Base-by-base conservation (phyloP, 345 rosid species). In the Hibiscus tridactylites region DNA sequence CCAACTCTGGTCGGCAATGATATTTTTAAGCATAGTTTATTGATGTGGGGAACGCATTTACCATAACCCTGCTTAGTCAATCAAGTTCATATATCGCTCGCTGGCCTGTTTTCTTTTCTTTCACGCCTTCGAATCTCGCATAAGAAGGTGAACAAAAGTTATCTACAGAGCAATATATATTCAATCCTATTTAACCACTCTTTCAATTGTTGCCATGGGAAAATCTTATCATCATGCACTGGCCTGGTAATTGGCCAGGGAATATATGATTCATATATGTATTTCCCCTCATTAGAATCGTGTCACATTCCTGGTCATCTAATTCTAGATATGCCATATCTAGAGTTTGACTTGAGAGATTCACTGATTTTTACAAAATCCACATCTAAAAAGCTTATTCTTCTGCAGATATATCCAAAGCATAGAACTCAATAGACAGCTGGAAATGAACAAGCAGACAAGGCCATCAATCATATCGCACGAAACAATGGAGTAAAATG, bases 301-400 rank as follows among this genome's bases (percentile, higher is more conserved):
- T 63, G 12, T 17, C 49, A 17, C 39, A 31, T n/a, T 37, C 29
- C 68, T 63, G 50, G 19, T 19, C 26, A 21, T 21, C 24, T 21
- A 63, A 35, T 37, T 63, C 47, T 63, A 63, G 67, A 56, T 56
- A 56, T n/a, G 46, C 31, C 31, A 19, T 65, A 65, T 21, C 69
- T 65, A 21, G 67, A n/a, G 31, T 21, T 65, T 42, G 70, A 26
- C n/a, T 5, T 9, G 19, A 65, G 53, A 65, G 31, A 39, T 3
- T 21, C 24, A 21, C 24, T 44, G 35, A 26, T 46, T 65, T 8
- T 66, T 12, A 46, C 17, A 66, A 12, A 66, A 15, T 35, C 70
- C 37, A 66, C 46, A 46, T 24, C 56, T 53, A 12, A 47, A 46
- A 11, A 35, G 29, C 17, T 65, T 44, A 54, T 65, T 44, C 2